Evolutionary conservation across 1,139 yeast species (phyloP), one percentile per base, ranked within the genome.

Genomic region (Lodderomyces orthopsilosis): DNA sequence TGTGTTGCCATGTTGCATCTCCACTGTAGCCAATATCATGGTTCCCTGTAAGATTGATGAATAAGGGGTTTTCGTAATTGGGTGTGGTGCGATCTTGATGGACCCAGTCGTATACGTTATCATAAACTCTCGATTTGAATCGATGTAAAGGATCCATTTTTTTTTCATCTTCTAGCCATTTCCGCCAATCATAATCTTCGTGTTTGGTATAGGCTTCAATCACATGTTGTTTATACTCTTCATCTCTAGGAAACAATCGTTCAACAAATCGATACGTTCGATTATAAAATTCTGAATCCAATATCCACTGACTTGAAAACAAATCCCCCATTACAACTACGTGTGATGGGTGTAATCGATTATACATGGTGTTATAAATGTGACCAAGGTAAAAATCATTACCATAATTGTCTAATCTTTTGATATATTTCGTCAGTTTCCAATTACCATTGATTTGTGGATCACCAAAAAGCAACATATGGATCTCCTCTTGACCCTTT

Each of bases 21-120:
- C 98, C 98, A 43, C 89, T 81, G 59, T 93, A 93, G 0, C 98
- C 98, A 45, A 93, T 82, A 61, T 93, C 98, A 60, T 93, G 98
- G 59, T 93, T 94, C 1, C 98, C 98, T 0, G 96, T 84, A 35
- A 93, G 70, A 58, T 93, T 91, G 46, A 89, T 75, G 56, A 90
- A 79, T 38, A 84, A 65, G 1, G 89, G 86, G 46, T 63, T 61
- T 13, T 68, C 58, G 45, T 52, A 63, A 49, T 68, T 68, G 28
- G 74, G 74, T n/a, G 38, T 41, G n/a, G 54, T 54, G 6, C 46
- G 51, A 17, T 65, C 59, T n/a, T 54, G 66, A 38, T 70, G 57
- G 33, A 71, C 67, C 95, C 95, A 85, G 53, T 83, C 85, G 51
- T 81, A 79, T 3, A 82, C 77, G 57, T 85, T 80, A 34, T 67